These are phyloP conservation scores for Zygotorulaspora chibaensis DNA, from an alignment of 805 yeast species.

Conservation along the genomic window DNA sequence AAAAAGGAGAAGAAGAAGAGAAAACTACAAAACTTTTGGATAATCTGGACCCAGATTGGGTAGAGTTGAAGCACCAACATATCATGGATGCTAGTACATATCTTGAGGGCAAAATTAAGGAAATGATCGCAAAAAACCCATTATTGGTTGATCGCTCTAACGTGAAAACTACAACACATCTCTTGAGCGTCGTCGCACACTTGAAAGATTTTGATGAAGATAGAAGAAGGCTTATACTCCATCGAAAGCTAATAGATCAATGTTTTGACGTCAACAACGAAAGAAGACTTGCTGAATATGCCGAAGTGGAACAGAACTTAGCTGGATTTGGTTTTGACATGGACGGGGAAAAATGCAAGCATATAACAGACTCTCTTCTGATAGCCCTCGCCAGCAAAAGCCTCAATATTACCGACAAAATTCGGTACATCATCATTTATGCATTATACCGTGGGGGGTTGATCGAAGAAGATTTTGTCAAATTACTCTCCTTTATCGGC, in stretches of 20 bases:
- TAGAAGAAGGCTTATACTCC: conserved; percentile 55
- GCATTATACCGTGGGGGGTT: conserved; percentile 80
- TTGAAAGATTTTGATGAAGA: conserved; percentile 64
- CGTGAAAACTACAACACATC: conserved; percentile 63
- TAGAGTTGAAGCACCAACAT: conserved; percentile 64
- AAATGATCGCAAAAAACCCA: conserved; percentile 68
- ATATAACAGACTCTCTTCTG: conserved; percentile 59
- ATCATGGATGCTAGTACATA: conserved; percentile 68
- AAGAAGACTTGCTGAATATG: conserved; percentile 60
- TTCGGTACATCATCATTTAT: conserved; percentile 70
- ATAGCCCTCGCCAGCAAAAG: conserved; percentile 46
- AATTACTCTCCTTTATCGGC: conserved; percentile 56
- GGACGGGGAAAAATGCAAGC: conserved; percentile 59
- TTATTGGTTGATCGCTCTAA: conserved; percentile 64
- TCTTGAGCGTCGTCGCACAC: conserved; percentile 70
- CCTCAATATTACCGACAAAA: conserved; percentile 58
- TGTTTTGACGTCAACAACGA: conserved; percentile 57
- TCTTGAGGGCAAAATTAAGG: conserved; percentile 54
- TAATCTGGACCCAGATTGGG: conserved; percentile 63
- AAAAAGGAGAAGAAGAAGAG: conserved; percentile 41
- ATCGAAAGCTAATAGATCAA: conserved; percentile 58
- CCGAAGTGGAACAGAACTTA: conserved; percentile 82
- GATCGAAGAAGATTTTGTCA: conserved; percentile 64
- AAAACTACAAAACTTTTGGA: conserved; percentile 51
- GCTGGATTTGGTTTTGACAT: conserved; percentile 67